Evolutionary conservation across 805 yeast genomes (phyloP).

Genomic region (Lipomyces oligophaga): DNA sequence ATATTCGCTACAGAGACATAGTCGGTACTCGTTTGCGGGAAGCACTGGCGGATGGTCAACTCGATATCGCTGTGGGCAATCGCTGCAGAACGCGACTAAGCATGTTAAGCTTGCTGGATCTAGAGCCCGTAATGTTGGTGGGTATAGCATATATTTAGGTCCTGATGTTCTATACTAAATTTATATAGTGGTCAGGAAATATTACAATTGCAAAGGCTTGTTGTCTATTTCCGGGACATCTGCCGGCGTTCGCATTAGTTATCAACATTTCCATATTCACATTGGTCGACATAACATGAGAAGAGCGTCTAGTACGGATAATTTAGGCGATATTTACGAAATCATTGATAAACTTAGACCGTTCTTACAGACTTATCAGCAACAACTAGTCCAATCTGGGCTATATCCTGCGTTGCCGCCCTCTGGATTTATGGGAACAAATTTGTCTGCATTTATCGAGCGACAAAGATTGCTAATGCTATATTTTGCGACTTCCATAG

Average conservation of each 20-base stretch:
- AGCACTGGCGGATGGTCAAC: conserved; percentile 15
- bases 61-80: conserved; percentile 11
- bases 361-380: background rate
- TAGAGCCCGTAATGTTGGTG: conserved; percentile 7
- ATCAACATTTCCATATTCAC: conserved; percentile 10
- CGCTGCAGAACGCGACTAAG: conserved; percentile 8
- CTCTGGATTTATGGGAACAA: conserved; percentile 7
- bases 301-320: conserved; percentile 8
- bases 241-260: conserved; percentile 3
- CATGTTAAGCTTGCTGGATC: conserved; percentile 5
- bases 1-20: conserved; percentile 10
- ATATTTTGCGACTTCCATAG: conserved; percentile 7
- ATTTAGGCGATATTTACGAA: conserved; percentile 5
- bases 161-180: background rate
- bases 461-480: conserved; percentile 7
- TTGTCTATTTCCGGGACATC: conserved; percentile 7
- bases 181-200: background rate
- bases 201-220: conserved; percentile 5
- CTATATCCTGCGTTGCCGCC: conserved; percentile 4
- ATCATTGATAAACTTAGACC: background rate
- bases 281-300: conserved; percentile 2
- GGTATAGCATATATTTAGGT: background rate
- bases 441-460: conserved; percentile 6
- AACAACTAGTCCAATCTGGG: background rate
- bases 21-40: conserved; percentile 9